phyloP scores from a whole-genome alignment of 345 rosid species.

The Eucalyptus leucophloia region DNA sequence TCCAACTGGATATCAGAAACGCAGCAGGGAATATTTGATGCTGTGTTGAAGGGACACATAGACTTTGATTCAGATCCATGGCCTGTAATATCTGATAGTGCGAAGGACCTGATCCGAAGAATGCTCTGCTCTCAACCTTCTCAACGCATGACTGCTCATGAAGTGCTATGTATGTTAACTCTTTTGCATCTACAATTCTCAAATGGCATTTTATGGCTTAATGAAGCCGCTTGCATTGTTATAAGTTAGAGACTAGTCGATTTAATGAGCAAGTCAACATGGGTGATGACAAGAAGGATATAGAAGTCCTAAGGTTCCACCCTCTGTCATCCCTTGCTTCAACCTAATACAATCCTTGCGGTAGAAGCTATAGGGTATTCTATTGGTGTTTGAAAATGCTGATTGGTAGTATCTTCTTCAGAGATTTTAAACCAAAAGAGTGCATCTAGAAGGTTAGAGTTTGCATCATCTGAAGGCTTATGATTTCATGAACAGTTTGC shows the following conservation, averaged over 20 bases:
- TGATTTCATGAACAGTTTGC: background rate
- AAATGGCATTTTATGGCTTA: background rate
- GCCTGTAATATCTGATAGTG: slow-evolving; percentile 91
- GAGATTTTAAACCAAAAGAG: background rate
- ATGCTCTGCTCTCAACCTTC: slow-evolving; percentile 79
- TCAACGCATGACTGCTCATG: slow-evolving; percentile 85
- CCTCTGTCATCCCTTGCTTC: background rate
- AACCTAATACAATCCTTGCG: background rate
- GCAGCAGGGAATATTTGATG: slow-evolving; percentile 97
- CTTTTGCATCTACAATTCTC: background rate
- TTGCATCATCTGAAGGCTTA: background rate
- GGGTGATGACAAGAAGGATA: background rate
- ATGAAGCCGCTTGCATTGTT: background rate
- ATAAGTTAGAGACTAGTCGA: background rate
- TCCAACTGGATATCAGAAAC: slow-evolving; percentile 42
- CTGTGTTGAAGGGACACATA: slow-evolving; percentile 84
- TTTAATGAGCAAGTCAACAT: background rate
- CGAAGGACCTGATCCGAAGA: slow-evolving; percentile 70
- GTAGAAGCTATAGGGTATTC: background rate
- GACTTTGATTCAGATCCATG: slow-evolving; percentile 96
- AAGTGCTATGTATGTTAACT: slow-evolving; percentile 76
- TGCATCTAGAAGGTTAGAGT: background rate
- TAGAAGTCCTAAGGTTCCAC: background rate
- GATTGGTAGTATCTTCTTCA: background rate
- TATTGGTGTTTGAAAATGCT: background rate